phyloP scores from a whole-genome alignment of 306 rosid genomes.

The Trifolium pratense region DNA sequence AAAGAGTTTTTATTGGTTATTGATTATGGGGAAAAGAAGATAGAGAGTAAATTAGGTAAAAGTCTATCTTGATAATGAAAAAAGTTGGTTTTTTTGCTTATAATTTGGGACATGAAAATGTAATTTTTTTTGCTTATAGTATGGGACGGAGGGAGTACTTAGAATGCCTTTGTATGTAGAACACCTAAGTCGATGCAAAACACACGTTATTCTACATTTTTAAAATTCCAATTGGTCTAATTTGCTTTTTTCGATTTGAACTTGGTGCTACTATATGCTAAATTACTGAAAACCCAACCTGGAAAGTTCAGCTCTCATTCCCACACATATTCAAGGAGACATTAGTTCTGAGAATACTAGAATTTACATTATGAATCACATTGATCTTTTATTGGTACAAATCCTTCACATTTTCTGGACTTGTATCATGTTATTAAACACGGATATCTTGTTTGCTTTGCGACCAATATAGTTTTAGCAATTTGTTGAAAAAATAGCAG shows the following conservation, averaged over 20 bases:
- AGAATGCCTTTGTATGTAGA: constrained; percentile 22
- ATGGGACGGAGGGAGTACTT: too few relatives aligned
- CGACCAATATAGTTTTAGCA: constrained; percentile 22
- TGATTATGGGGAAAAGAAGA: too few relatives aligned
- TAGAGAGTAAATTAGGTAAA: too few relatives aligned
- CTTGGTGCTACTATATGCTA: constrained; percentile 18
- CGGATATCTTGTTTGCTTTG: constrained; percentile 3
- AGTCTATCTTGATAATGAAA: too few relatives aligned
- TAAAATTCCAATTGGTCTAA: constrained; percentile 16
- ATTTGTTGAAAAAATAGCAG: neutral
- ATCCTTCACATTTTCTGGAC: neutral
- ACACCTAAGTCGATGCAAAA: constrained; percentile 21
- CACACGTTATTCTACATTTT: neutral
- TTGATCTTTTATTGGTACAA: constrained; percentile 16
- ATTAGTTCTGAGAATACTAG: constrained; percentile 10
- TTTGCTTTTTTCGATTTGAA: constrained; percentile 5
- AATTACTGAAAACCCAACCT: constrained; percentile 11
- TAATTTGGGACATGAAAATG: too few relatives aligned
- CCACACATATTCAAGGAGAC: constrained; percentile 13
- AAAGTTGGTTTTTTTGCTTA: too few relatives aligned
- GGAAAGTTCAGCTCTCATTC: neutral
- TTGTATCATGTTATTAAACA: constrained; percentile 2
- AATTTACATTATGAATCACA: constrained; percentile 7
- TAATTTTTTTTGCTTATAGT: too few relatives aligned
- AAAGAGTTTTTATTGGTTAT: too few relatives aligned